Conservation (phyloP, 139 green algal genomes). For the Desmodesmus armatus region DNA sequence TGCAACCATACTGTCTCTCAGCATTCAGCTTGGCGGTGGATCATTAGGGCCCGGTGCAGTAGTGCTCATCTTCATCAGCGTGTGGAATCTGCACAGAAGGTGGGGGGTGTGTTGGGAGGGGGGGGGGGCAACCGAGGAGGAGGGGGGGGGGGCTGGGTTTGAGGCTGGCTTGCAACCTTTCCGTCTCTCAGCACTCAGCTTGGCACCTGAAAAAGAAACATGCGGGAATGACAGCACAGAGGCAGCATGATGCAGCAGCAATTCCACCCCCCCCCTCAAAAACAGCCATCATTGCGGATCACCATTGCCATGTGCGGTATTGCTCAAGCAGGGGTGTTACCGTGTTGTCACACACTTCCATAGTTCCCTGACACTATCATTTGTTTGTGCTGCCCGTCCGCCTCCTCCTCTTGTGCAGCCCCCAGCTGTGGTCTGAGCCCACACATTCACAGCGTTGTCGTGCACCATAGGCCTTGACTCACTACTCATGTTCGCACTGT, state of each 20-base stretch:
- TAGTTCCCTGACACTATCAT: neutral
- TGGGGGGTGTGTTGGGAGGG: no score
- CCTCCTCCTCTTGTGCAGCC: no score
- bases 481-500: neutral
- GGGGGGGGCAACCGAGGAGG: no score
- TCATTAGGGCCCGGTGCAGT: slow-evolving; percentile 60
- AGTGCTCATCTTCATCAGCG: slow-evolving; percentile 90
- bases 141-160: no score
- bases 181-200: no score
- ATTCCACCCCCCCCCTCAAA: neutral
- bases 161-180: neutral
- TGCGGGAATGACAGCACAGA: no score
- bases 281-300: neutral
- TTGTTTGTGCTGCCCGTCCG: no score
- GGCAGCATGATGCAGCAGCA: no score
- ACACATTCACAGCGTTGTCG: neutral
- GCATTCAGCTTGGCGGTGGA: no score
- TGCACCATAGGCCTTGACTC: neutral
- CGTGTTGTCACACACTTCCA: neutral
- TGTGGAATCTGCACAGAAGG: slow-evolving; percentile 94
- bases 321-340: slow-evolving; percentile 54
- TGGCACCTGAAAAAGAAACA: no score
- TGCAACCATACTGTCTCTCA: neutral
- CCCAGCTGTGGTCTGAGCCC: slow-evolving; percentile 76
- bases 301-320: slow-evolving; percentile 60